Percentiles rank a stretch among this genome's conserved stretches.
Conservation (phyloP, 345 rosid genomes). For the Litchi chinensis region DNA sequence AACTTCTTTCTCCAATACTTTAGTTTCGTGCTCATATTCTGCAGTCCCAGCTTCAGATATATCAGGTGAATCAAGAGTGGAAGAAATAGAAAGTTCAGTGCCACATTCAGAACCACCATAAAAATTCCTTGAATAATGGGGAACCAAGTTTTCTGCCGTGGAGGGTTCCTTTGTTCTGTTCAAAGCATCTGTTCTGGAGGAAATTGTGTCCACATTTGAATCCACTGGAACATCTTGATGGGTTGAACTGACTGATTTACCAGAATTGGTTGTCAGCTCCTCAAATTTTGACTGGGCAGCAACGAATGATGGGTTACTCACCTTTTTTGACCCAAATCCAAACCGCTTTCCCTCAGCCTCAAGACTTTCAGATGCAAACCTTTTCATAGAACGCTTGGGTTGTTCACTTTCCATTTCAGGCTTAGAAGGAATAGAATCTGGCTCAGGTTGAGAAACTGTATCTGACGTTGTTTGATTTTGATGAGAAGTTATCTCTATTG, state of each 20-base stretch:
- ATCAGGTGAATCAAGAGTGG: constrained; percentile 89
- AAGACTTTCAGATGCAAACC: constrained; percentile 51
- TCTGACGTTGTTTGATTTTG: constrained; percentile 33
- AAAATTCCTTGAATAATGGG: constrained; percentile 35
- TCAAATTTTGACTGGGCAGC: constrained; percentile 77
- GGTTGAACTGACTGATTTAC: constrained; percentile 36
- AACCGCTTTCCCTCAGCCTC: constrained; percentile 49
- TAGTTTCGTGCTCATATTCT: constrained; percentile 43
- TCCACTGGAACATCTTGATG: constrained; percentile 46
- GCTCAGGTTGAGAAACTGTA: constrained; percentile 33
- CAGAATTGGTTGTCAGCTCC: constrained; percentile 54
- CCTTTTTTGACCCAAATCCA: constrained; percentile 50
- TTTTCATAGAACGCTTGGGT: constrained; percentile 60
- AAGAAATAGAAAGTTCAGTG: constrained; percentile 84
- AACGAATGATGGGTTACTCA: constrained; percentile 67
- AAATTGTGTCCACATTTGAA: constrained; percentile 36
- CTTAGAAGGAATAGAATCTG: constrained; percentile 28
- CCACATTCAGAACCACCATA: constrained; percentile 81
- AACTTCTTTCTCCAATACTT: constrained; percentile 41
- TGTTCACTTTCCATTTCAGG: constrained; percentile 53
- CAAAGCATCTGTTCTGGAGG: constrained; percentile 32
- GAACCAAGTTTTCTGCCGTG: constrained; percentile 36
- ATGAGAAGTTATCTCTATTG: constrained; percentile 35
- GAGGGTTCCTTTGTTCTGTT: constrained; percentile 31
- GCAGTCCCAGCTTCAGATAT: constrained; percentile 51